Evolutionary conservation across 176 grass and related monocot species (phyloP).

Genomic region (Hordeum marinum): DNA sequence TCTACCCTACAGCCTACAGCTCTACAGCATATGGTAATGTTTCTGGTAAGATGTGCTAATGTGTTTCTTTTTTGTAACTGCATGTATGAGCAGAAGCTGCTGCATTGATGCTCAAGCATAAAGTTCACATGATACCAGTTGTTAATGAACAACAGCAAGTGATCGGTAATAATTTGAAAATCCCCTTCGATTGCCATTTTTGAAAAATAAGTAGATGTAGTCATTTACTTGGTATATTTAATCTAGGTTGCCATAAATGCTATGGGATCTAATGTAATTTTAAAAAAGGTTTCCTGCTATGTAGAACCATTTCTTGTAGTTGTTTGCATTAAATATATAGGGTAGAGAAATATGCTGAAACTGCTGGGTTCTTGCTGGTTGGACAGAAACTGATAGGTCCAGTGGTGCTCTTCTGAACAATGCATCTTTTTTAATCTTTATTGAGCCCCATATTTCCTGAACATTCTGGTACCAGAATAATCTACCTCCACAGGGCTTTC

Average conservation of each 20-base stretch:
- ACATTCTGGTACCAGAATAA: not conserved
- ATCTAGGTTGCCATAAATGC: too few relatives aligned
- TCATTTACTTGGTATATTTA: not conserved
- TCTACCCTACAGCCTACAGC: not conserved
- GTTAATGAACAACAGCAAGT: conserved; percentile 56
- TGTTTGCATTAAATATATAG: too few relatives aligned
- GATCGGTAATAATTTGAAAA: conserved; percentile 35
- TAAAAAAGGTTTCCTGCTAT: too few relatives aligned
- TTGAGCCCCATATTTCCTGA: not conserved
- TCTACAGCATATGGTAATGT: not conserved
- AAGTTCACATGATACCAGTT: conserved; percentile 80
- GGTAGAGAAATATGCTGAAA: too few relatives aligned
- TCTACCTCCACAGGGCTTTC: not conserved
- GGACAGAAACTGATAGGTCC: too few relatives aligned
- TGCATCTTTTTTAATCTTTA: not conserved
- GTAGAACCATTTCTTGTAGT: too few relatives aligned
- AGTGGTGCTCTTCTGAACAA: not conserved
- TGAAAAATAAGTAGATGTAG: not conserved
- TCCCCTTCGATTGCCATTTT: not conserved
- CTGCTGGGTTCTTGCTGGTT: too few relatives aligned
- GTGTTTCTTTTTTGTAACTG: not conserved
- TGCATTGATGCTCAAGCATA: conserved; percentile 73
- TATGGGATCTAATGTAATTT: too few relatives aligned
- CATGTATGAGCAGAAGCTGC: conserved; percentile 58
- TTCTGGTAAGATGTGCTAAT: not conserved